Evolutionary conservation across 2,329 filamentous ascomycete genomes (phyloP).

Genomic region (Helminthosporium solani): DNA sequence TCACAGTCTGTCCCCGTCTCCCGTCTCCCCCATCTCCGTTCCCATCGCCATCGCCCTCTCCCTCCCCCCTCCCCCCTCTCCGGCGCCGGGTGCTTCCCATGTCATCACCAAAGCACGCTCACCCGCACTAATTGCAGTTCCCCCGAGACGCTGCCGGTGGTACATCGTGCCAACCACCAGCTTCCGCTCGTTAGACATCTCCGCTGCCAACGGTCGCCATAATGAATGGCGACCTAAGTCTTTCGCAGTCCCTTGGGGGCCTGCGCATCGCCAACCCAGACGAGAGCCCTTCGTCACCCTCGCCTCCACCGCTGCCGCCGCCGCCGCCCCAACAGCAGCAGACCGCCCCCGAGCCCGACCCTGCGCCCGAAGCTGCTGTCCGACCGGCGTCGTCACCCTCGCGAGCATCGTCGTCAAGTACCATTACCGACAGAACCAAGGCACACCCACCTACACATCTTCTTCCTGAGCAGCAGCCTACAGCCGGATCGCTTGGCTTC

Average conservation of each 20-base stretch:
- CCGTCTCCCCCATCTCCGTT: constrained; percentile 19
- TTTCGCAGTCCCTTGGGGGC: constrained; percentile 89
- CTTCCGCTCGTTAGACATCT: constrained; percentile 24
- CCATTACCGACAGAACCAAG: constrained; percentile 40
- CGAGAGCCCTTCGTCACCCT: constrained; percentile 55
- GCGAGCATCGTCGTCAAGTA: constrained; percentile 36
- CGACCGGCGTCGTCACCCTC: constrained; percentile 31
- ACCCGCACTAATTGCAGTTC: constrained; percentile 17
- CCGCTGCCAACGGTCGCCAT: constrained; percentile 29
- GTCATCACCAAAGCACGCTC: constrained; percentile 20
- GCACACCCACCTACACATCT: constrained; percentile 36
- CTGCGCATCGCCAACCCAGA: constrained; percentile 97
- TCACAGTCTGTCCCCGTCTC: too few relatives aligned
- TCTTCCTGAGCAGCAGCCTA: constrained; percentile 33
- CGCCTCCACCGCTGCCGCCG: too few relatives aligned
- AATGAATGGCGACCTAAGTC: constrained; percentile 91
- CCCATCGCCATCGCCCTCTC: constrained; percentile 20
- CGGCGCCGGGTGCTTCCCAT: constrained; percentile 35
- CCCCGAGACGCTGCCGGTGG: constrained; percentile 20
- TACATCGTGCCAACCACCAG: constrained; percentile 20
- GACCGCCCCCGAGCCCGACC: constrained; percentile 1
- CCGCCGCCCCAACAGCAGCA: constrained; percentile 21
- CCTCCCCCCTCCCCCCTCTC: constrained; percentile 18
- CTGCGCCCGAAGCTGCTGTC: constrained; percentile 8
- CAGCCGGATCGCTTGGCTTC: constrained; percentile 41